These are phyloP conservation scores for Alternaria incomplexa DNA, from an alignment of 2,329 filamentous ascomycete genomes.

Conservation along the genomic window DNA sequence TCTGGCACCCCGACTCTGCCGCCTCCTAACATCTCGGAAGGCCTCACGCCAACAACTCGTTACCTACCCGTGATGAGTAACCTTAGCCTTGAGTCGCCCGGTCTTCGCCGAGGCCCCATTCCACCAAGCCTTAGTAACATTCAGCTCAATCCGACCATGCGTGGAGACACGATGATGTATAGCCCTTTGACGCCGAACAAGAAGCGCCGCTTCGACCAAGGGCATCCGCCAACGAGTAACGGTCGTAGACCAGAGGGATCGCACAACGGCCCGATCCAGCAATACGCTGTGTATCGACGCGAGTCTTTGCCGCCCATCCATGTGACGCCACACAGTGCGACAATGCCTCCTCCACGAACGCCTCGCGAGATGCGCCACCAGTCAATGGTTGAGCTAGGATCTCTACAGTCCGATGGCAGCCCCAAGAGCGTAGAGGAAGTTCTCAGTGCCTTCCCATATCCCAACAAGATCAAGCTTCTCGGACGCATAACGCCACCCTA, in stretches of 20 bases:
- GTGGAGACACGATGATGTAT: conserved; percentile 34
- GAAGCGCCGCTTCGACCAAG: conserved; percentile 43
- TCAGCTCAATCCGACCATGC: conserved; percentile 30
- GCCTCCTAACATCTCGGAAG: conserved; percentile 45
- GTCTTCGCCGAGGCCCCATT: conserved; percentile 30
- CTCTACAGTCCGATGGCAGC: conserved; percentile 17
- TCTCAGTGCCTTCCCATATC: conserved; percentile 76
- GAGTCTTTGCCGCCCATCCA: conserved; percentile 45
- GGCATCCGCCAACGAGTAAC: conserved; percentile 50
- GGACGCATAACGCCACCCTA: conserved; percentile 74
- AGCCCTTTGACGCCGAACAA: conserved; percentile 45
- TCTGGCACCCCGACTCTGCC: conserved; percentile 48
- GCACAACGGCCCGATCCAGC: conserved; percentile 38
- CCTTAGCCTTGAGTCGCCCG: conserved; percentile 49
- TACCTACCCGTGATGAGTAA: conserved; percentile 49
- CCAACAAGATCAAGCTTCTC: conserved; percentile 78
- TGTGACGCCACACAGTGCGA: conserved; percentile 40
- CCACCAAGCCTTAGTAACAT: conserved; percentile 39
- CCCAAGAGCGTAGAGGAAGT: conserved; percentile 66
- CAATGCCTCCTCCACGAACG: conserved; percentile 42
- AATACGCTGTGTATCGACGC: conserved; percentile 21
- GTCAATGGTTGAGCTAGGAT: conserved; percentile 16
- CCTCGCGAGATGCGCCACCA: conserved; percentile 33
- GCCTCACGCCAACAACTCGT: conserved; percentile 40
- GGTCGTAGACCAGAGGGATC: conserved; percentile 64